Evolutionary conservation across 345 rosid species (phyloP), one percentile per base, ranked within the genome.

Genomic region (Noccaea caerulescens): DNA sequence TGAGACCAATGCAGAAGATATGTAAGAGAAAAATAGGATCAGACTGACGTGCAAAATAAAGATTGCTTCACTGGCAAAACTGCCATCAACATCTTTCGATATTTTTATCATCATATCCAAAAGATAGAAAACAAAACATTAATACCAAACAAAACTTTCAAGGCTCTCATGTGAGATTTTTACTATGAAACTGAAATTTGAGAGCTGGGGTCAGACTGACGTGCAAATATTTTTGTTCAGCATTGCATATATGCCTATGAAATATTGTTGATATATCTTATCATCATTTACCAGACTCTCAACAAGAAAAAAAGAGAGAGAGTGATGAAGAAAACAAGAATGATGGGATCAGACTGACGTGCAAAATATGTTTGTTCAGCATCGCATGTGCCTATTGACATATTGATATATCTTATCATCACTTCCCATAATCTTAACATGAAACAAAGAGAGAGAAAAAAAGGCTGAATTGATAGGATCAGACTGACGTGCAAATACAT

Each of bases 301-400:
- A 3, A 16, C 27, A 73, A 27, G 23, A n/a, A 45, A 42, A 23
- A 50, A 1, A 56, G 3, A 32, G 36, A 23, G 2, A 50, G 12
- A 41, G 10, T 25, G 7, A 39, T 30, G 23, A 55, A 2, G 1
- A 2, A 54, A 32, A 54, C 7, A 55, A 8, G 7, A 13, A 63
- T 25, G 60, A 55, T 55, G 60, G 77, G 87, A 82, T 82, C 88
- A 79, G 84, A 88, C 90, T 84, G 87, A 84, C 84, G 80, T 84
- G 90, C 87, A 85, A 84, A 84, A 82, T 54, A 72, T 72, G 50
- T 44, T 44, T 34, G 75, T 52, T 88, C 90, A 83, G 82, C 85
- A 85, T 4, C 10, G 80, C 70, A 75, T 37, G 16, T 56, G 80
- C 83, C 80, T 84, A 55, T 16, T 68, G 86, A 76, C 38, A 76